These are phyloP conservation scores for Ulota crispa DNA, from an alignment of 225 moss, liverwort and hornwort genomes.

Conservation along the genomic window DNA sequence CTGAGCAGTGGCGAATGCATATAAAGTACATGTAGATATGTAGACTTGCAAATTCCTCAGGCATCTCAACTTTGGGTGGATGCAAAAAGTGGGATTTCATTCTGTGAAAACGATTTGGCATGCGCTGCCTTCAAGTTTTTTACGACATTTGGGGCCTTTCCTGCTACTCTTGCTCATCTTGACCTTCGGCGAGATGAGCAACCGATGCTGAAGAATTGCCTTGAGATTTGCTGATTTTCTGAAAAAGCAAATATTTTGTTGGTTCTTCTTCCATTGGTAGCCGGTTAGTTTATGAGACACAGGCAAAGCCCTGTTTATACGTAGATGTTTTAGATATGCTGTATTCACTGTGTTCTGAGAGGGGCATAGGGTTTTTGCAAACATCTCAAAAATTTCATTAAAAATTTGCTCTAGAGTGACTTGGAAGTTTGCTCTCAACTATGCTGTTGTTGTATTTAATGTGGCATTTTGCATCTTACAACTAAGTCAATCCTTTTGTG, in stretches of 20 bases:
- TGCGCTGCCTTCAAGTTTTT: slow-evolving; percentile 22
- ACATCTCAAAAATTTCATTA: not conserved
- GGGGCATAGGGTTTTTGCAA: not conserved
- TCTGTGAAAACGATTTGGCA: slow-evolving; percentile 26
- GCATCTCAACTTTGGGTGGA: slow-evolving; percentile 8
- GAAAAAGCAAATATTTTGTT: not conserved
- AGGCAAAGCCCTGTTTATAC: slow-evolving; percentile 16
- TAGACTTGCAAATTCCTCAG: not conserved
- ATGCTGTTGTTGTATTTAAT: not conserved
- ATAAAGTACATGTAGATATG: slow-evolving; percentile 33
- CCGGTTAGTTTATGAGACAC: not conserved
- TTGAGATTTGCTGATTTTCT: slow-evolving; percentile 1
- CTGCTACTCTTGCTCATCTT: not conserved
- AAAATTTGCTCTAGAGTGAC: not conserved
- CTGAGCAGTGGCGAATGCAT: slow-evolving; percentile 18
- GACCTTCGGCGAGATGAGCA: slow-evolving; percentile 2
- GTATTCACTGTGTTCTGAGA: not conserved
- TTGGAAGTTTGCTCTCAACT: not conserved
- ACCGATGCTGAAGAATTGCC: slow-evolving; percentile 4
- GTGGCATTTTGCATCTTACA: not conserved
- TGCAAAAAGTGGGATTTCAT: slow-evolving; percentile 12
- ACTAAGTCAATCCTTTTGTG: not conserved
- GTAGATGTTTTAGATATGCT: not conserved
- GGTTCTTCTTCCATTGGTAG: not conserved
- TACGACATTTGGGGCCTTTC: slow-evolving; percentile 7